These are phyloP conservation scores for Glycine soja DNA, from an alignment of 306 rosid species.

Conservation along the genomic window DNA sequence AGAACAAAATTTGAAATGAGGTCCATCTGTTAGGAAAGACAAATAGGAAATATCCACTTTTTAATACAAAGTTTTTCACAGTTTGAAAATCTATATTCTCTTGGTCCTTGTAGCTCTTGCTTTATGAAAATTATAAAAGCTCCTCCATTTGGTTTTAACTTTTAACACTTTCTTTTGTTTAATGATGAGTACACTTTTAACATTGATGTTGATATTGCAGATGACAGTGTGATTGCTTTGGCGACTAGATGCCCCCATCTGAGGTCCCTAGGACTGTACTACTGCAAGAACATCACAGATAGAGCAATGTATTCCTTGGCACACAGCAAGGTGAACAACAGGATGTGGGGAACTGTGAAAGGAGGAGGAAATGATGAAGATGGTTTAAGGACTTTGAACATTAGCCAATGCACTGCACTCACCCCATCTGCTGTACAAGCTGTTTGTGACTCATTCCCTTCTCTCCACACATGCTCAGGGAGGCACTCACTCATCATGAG, in stretches of 20 bases:
- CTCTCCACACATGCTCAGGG: constrained; percentile 93
- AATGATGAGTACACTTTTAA: not conserved
- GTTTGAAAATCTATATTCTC: not conserved
- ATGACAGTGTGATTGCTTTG: constrained; percentile 93
- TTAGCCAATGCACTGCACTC: constrained; percentile 98
- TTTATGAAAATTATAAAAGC: not conserved
- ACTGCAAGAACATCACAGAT: constrained; percentile 93
- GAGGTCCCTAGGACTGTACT: constrained; percentile 89
- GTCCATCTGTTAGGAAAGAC: not conserved
- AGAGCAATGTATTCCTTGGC: constrained; percentile 95
- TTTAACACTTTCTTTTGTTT: not conserved
- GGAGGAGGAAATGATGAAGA: constrained; percentile 67
- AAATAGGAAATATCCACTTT: constrained; percentile 1
- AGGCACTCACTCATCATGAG: constrained; percentile 94
- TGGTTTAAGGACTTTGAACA: constrained; percentile 80
- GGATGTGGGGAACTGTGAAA: constrained; percentile 74
- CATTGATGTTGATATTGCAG: constrained; percentile 54
- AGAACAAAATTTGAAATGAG: not conserved
- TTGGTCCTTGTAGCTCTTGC: not conserved
- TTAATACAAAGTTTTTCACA: not conserved
- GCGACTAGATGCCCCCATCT: constrained; percentile 78
- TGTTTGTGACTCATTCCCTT: constrained; percentile 85
- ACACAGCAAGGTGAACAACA: constrained; percentile 73
- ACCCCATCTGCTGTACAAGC: constrained; percentile 97
- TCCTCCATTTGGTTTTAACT: not conserved